Percentiles rank a stretch among this genome's conserved stretches.
Conservation (phyloP, 1,139 yeast genomes). For the Sugiyamaella japonica region DNA sequence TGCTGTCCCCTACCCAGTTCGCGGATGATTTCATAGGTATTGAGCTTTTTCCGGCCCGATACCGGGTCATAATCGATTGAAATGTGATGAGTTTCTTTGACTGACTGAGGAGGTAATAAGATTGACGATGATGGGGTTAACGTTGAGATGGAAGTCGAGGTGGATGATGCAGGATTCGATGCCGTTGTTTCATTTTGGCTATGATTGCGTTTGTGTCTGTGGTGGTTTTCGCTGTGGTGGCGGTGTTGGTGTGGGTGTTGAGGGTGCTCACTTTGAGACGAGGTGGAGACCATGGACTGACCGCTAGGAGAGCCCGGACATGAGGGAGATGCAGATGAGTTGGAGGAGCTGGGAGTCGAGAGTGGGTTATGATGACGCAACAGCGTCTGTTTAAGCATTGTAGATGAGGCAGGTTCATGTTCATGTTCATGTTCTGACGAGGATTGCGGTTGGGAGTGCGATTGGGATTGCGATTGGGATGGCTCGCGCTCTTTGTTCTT, state of each 20-base stretch:
- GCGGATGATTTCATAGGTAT: slow-evolving; percentile 82
- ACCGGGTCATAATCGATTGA: slow-evolving; percentile 87
- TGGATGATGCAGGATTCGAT: slow-evolving; percentile 1
- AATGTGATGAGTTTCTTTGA: slow-evolving; percentile 82
- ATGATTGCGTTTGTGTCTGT: no score
- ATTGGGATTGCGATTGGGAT: background rate
- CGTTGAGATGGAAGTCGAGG: slow-evolving; percentile 12
- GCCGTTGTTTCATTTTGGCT: background rate
- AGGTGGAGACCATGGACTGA: background rate
- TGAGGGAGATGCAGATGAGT: slow-evolving; percentile 16
- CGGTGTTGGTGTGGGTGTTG: no score
- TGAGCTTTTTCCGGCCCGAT: slow-evolving; percentile 76
- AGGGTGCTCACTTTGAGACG: no score
- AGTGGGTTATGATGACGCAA: slow-evolving; percentile 9
- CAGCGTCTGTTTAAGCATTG: slow-evolving; percentile 10
- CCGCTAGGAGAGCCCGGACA: slow-evolving; percentile 18
- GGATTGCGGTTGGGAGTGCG: background rate
- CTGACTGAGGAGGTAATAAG: slow-evolving; percentile 35
- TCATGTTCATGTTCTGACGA: no score
- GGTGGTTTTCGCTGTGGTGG: no score
- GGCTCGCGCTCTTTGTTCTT: background rate
- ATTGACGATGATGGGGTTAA: slow-evolving; percentile 12
- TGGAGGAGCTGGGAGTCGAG: slow-evolving; percentile 9
- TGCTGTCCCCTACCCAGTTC: slow-evolving; percentile 97
- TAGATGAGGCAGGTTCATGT: slow-evolving; percentile 5